A percentile compares a stretch with the other conserved stretches of the same genome.
phyloP scores from a whole-genome alignment of 164 flowering plant species.

The Amborella trichopoda region DNA sequence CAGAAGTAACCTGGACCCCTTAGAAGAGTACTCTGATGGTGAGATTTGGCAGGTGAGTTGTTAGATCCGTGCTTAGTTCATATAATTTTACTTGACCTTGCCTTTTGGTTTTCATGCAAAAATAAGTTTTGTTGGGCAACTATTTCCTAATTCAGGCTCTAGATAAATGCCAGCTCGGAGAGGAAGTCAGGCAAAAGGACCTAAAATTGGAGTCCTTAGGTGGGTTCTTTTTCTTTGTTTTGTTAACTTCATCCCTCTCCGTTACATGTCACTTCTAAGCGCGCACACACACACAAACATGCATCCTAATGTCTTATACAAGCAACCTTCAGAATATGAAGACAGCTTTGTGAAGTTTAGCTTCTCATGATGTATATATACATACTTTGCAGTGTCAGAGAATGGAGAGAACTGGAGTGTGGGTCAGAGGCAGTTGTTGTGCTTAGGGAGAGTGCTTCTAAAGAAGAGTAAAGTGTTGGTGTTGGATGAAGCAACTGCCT shows the following conservation, averaged over 20 bases:
- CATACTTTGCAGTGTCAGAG: conserved; percentile 17
- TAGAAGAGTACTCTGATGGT: conserved; percentile 64
- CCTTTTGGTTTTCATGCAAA: not conserved
- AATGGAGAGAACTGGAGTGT: conserved; percentile 58
- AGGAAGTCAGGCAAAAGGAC: conserved; percentile 58
- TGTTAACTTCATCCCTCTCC: not conserved
- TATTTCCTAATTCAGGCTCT: conserved; percentile 37
- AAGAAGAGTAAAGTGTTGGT: conserved; percentile 37
- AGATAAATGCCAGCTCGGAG: conserved; percentile 76
- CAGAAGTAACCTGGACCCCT: conserved; percentile 64
- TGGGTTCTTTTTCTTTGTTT: conserved; percentile 4
- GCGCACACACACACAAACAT: too few relatives aligned
- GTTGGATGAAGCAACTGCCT: conserved; percentile 59
- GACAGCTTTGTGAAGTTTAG: not conserved
- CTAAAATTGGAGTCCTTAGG: conserved; percentile 64
- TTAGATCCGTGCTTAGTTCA: not conserved
- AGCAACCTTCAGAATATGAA: too few relatives aligned
- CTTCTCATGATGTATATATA: not conserved
- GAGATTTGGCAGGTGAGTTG: conserved; percentile 28
- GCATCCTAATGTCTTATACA: too few relatives aligned
- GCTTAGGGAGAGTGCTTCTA: conserved; percentile 36
- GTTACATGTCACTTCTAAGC: too few relatives aligned
- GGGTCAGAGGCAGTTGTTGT: conserved; percentile 46
- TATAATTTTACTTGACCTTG: not conserved
- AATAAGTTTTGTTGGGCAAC: not conserved